These are phyloP conservation scores for Nakazawaea holstii DNA, from an alignment of 805 yeast genomes.

Conservation along the genomic window DNA sequence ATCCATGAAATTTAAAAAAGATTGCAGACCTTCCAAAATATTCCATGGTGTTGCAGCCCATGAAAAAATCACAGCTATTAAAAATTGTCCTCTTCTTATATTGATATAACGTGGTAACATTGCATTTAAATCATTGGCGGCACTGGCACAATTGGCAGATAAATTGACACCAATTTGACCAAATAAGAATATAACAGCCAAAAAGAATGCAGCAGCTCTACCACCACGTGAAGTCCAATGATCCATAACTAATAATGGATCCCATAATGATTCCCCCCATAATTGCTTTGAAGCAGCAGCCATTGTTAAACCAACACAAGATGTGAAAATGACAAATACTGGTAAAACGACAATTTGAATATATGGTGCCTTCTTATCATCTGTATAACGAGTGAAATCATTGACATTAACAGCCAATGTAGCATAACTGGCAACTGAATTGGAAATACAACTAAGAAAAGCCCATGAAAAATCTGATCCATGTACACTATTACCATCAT, in stretches of 20 bases:
- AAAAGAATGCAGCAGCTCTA: conserved; percentile 76
- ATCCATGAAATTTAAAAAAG: conserved; percentile 30
- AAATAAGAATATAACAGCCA: conserved; percentile 51
- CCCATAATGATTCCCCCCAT: conserved; percentile 12
- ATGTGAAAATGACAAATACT: conserved; percentile 10
- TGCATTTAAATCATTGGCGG: conserved; percentile 53
- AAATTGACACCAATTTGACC: conserved; percentile 36
- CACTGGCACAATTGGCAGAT: conserved; percentile 56
- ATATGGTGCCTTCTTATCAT: conserved; percentile 25
- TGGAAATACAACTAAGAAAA: conserved; percentile 20
- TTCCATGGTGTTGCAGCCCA: conserved; percentile 38
- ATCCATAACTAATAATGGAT: conserved; percentile 11
- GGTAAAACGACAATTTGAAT: conserved; percentile 22
- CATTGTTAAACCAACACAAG: conserved; percentile 12
- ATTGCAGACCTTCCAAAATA: conserved; percentile 29
- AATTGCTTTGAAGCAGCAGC: conserved; percentile 11
- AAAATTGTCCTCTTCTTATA: conserved; percentile 48
- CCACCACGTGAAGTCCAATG: conserved; percentile 39
- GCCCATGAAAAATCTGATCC: conserved; percentile 24
- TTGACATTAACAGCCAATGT: conserved; percentile 31
- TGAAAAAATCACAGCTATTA: conserved; percentile 26
- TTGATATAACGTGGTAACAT: conserved; percentile 53
- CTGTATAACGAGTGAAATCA: conserved; percentile 34
- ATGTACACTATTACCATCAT: conserved; percentile 14
- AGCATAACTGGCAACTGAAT: conserved; percentile 29